Evolutionary conservation across 2,329 filamentous ascomycete genomes (phyloP).

Genomic region (Botryotinia globosa): DNA sequence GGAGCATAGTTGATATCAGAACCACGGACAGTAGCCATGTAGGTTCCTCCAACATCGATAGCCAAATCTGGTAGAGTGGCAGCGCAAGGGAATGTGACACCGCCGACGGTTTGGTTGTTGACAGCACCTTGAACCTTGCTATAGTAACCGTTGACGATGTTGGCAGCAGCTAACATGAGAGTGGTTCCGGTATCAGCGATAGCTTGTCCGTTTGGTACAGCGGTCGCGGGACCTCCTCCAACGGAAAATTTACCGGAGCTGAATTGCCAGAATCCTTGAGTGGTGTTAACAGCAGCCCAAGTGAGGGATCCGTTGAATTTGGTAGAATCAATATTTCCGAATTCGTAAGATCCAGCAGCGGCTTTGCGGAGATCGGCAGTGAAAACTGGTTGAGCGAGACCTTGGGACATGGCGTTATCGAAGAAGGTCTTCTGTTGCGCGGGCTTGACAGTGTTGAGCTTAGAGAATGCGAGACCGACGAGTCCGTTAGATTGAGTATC

Average conservation of each 20-base stretch:
- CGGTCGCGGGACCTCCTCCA: slow-evolving; percentile 51
- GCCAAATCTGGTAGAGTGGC: slow-evolving; percentile 39
- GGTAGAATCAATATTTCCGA: slow-evolving; percentile 53
- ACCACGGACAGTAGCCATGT: slow-evolving; percentile 46
- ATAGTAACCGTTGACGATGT: slow-evolving; percentile 44
- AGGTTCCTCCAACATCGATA: slow-evolving; percentile 41
- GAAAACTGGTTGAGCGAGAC: slow-evolving; percentile 54
- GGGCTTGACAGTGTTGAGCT: slow-evolving; percentile 40
- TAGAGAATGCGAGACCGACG: slow-evolving; percentile 55
- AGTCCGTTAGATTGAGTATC: slow-evolving; percentile 53
- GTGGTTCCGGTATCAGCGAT: slow-evolving; percentile 47
- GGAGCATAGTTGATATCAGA: slow-evolving; percentile 52
- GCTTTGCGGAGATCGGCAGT: slow-evolving; percentile 53
- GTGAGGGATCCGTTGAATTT: slow-evolving; percentile 54
- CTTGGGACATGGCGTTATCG: slow-evolving; percentile 35
- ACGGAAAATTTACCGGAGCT: slow-evolving; percentile 49
- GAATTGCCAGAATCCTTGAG: slow-evolving; percentile 56
- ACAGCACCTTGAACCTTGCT: slow-evolving; percentile 40
- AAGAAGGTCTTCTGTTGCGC: slow-evolving; percentile 40
- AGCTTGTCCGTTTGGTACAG: slow-evolving; percentile 54
- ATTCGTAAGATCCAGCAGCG: slow-evolving; percentile 50
- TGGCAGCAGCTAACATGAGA: slow-evolving; percentile 41
- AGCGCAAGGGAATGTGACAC: slow-evolving; percentile 42
- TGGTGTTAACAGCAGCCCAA: slow-evolving; percentile 50
- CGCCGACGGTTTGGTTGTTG: slow-evolving; percentile 39